A percentile compares a stretch with the other conserved stretches of the same genome.
Conservation (phyloP, 345 rosid species). For the Pistacia vera region DNA sequence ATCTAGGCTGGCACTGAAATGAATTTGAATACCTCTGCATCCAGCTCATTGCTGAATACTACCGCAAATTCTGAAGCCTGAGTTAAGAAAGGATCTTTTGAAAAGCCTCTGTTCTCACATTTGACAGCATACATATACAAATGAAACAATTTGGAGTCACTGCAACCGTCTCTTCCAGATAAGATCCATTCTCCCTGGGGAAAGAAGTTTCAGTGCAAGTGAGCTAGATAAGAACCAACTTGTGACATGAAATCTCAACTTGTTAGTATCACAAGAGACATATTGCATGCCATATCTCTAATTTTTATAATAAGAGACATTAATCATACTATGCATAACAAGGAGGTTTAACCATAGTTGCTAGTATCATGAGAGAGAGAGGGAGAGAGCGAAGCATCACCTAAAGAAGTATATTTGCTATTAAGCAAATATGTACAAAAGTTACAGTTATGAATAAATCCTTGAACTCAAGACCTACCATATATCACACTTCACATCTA, state of each 20-base stretch:
- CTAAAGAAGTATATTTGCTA: not conserved
- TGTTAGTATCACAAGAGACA: not conserved
- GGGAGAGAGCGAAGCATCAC: not conserved
- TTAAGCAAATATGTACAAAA: not conserved
- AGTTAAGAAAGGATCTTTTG: slow-evolving; percentile 86
- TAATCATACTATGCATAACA: too few relatives aligned
- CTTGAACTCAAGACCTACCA: not conserved
- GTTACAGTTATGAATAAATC: not conserved
- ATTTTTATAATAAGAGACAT: not conserved
- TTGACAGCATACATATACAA: slow-evolving; percentile 76
- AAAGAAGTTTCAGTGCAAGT: slow-evolving; percentile 8
- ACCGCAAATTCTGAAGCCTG: slow-evolving; percentile 90
- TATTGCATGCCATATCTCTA: not conserved
- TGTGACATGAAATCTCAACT: slow-evolving; percentile 2
- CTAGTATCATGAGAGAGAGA: too few relatives aligned
- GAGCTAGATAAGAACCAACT: slow-evolving; percentile 9
- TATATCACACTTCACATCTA: too few relatives aligned
- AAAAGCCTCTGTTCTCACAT: slow-evolving; percentile 63
- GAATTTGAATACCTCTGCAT: slow-evolving; percentile 84
- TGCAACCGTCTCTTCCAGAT: slow-evolving; percentile 62
- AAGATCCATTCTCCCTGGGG: slow-evolving; percentile 97
- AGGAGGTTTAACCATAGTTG: too few relatives aligned
- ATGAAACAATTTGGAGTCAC: slow-evolving; percentile 52
- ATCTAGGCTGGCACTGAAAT: not conserved
- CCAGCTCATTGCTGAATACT: slow-evolving; percentile 98